Evolutionary conservation across 108 stramenopile genomes (phyloP), one percentile per base, ranked within the genome.

Genomic region (Poteriospumella lacustris): DNA sequence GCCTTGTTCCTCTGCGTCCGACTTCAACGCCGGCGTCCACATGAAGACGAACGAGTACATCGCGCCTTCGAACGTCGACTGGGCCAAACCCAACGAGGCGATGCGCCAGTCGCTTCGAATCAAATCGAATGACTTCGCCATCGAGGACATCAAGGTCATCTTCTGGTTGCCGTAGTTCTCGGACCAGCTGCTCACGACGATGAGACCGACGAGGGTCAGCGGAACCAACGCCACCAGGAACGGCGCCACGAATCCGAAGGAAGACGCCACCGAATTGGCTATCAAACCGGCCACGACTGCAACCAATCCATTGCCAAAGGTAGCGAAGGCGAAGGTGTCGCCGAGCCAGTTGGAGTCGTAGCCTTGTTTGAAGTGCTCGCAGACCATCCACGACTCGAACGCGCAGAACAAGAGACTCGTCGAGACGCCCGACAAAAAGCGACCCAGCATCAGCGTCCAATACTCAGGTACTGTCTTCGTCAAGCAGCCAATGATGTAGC

Each of bases 1-100:
- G 3, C 60, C 44, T 0, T n/a, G 33, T 26, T 36, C 29, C 43
- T 39, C 19, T 15, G 44, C 67, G 19, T 68, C 81, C 42, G 68
- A 68, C 41, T 83, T 42, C 34, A 80, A 47, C 0, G 79, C 79
- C 26, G 79, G 79, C 5, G 79, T 80, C 79, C 79, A 80, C 79
- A 80, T 73, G 42, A 80, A 80, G 33, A 80, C 83, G 79, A 84
- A 84, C 1, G 84, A 79, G 59, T 80, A 84, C 69, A 82, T 84
- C 3, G 56, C 76, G 1, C 70, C 70, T 56, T 73, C 70, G 33
- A 73, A 73, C 9, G 40, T 33, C 5, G 70, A 73, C 36, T 73
- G 70, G 31, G 40, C 70, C 31, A 73, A 73, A 5, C 70, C 70
- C 5, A 73, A 24, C 31, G 70, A 24, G 12, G 70, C 70, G 28